phyloP scores from a whole-genome alignment of 345 rosid genomes.

The Eucalyptus sp. region DNA sequence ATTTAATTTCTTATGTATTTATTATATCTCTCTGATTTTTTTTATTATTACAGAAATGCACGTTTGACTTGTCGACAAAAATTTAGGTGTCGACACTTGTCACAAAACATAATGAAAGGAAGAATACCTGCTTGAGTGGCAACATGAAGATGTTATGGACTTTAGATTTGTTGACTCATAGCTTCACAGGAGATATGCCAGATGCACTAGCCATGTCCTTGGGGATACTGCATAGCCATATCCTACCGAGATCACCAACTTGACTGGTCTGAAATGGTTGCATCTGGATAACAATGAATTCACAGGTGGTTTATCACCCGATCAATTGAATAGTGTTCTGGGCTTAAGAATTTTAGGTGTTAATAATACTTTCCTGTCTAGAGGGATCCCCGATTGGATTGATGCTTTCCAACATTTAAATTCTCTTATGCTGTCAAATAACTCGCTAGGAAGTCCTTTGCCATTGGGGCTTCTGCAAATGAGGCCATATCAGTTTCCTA shows the following conservation, averaged over 20 bases:
- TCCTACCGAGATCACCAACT: neutral
- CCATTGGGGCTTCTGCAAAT: neutral
- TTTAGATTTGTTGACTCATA: too few relatives aligned
- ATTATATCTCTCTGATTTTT: fast-evolving
- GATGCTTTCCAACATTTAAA: neutral
- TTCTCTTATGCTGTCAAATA: neutral
- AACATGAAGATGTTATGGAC: too few relatives aligned
- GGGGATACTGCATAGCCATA: too few relatives aligned
- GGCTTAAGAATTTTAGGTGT: neutral
- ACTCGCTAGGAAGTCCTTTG: neutral
- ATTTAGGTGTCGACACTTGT: too few relatives aligned
- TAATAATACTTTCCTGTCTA: neutral
- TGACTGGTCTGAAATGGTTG: neutral
- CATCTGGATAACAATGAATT: neutral
- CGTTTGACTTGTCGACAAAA: too few relatives aligned
- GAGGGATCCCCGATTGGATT: neutral
- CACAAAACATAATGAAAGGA: too few relatives aligned
- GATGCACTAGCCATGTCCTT: neutral
- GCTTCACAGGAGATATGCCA: neutral
- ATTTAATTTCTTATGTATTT: too few relatives aligned
- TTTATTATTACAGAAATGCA: too few relatives aligned
- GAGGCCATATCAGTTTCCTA: too few relatives aligned
- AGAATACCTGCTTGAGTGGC: too few relatives aligned
- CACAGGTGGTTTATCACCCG: neutral
- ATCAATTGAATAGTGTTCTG: neutral